Conservation (phyloP, 2,329 filamentous ascomycete species). For the Corinectria fuckeliana region DNA sequence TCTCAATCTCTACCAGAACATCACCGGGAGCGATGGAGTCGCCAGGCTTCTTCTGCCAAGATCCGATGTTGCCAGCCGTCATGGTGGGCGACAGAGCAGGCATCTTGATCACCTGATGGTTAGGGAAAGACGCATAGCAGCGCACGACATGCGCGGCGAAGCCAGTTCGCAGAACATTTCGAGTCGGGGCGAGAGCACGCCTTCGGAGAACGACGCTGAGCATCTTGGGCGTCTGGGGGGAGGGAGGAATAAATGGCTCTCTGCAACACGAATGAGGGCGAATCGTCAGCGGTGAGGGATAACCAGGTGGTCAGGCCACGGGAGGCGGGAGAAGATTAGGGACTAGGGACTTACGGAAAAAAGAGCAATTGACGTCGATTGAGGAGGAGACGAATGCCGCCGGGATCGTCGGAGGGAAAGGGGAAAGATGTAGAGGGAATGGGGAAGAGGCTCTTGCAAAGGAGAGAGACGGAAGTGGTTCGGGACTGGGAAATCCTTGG, state of each 20-base stretch:
- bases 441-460: slow-evolving; percentile 38
- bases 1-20: slow-evolving; percentile 97
- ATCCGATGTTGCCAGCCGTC: slow-evolving; percentile 93
- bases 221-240: slow-evolving; percentile 50
- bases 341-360: slow-evolving; percentile 29
- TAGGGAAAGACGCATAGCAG: slow-evolving; percentile 84
- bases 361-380: slow-evolving; percentile 36
- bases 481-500: slow-evolving; percentile 47
- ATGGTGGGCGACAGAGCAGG: slow-evolving; percentile 97
- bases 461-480: slow-evolving; percentile 36
- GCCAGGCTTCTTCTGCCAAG: slow-evolving; percentile 97
- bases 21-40: slow-evolving; percentile 89
- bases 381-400: slow-evolving; percentile 31
- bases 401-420: slow-evolving; percentile 27
- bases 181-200: slow-evolving; percentile 61
- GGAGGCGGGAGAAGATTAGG: slow-evolving; percentile 17
- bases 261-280: slow-evolving; percentile 22
- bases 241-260: slow-evolving; percentile 41
- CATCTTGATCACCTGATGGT: slow-evolving; percentile 97
- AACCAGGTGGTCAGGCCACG: slow-evolving; percentile 8
- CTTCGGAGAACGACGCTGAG: slow-evolving; percentile 69
- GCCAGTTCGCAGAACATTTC: slow-evolving; percentile 58
- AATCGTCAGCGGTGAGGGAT: slow-evolving; percentile 29
- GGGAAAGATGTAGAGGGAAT: slow-evolving; percentile 39
- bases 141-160: slow-evolving; percentile 63